Evolutionary conservation across 164 flowering plant genomes (phyloP).

Genomic region (Stephania japonica): DNA sequence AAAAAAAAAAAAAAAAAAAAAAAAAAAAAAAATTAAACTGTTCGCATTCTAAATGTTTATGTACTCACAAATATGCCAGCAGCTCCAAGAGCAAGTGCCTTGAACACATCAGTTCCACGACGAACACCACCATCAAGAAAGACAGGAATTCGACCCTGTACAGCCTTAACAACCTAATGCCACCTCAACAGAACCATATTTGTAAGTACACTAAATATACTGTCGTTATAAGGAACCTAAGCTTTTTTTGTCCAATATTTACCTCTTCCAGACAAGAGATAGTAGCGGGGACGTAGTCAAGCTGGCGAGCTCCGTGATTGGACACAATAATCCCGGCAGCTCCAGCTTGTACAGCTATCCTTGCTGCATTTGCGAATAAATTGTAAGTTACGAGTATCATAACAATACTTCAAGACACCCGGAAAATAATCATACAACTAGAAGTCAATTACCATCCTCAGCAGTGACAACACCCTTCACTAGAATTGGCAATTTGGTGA

Average conservation of each 20-base stretch:
- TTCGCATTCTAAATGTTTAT: no score
- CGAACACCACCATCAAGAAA: slow-evolving; percentile 80
- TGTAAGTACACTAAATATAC: no score
- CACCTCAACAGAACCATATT: no score
- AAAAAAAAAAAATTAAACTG: no score
- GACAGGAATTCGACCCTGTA: slow-evolving; percentile 54
- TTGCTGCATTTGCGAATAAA: no score
- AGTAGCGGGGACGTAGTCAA: slow-evolving; percentile 87
- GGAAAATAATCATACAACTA: slow-evolving; percentile 5
- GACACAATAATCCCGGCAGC: slow-evolving; percentile 93
- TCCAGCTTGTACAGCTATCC: slow-evolving; percentile 62
- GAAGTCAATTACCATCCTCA: slow-evolving; percentile 61
- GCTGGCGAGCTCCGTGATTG: slow-evolving; percentile 97
- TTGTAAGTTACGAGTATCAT: no score
- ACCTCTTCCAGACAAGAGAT: slow-evolving; percentile 90
- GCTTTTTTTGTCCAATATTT: no score
- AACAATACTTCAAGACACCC: no score
- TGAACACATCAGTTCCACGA: slow-evolving; percentile 95
- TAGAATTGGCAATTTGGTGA: slow-evolving; percentile 80
- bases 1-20: no score
- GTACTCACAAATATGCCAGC: no score
- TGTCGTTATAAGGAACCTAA: no score
- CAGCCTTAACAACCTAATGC: no score
- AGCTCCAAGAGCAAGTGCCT: slow-evolving; percentile 94
- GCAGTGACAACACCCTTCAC: slow-evolving; percentile 92